Conservation (phyloP, 2,329 filamentous ascomycete genomes). For the Pseudogymnoascus sp. region DNA sequence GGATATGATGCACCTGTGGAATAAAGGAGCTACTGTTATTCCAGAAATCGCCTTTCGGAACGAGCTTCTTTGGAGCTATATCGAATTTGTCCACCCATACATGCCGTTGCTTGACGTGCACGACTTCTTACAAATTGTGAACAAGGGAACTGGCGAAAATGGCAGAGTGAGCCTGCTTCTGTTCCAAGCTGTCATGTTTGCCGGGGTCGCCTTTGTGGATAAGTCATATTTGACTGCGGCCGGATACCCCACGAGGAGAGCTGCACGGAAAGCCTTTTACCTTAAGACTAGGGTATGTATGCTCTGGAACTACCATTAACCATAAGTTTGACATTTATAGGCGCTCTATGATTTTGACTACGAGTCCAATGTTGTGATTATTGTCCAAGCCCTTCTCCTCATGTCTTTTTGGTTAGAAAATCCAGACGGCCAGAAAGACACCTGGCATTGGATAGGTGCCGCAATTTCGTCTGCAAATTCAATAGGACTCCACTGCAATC, state of each 20-base stretch:
- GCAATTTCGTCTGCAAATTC: constrained; percentile 85
- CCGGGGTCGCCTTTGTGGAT: constrained; percentile 77
- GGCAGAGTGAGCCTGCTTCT: constrained; percentile 74
- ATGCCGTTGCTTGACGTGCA: constrained; percentile 75
- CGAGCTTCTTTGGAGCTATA: constrained; percentile 71
- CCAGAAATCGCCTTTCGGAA: constrained; percentile 65
- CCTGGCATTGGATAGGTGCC: constrained; percentile 96
- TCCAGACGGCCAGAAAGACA: constrained; percentile 90
- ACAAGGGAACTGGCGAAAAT: constrained; percentile 58
- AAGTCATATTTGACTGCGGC: constrained; percentile 67
- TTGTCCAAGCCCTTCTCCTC: constrained; percentile 78
- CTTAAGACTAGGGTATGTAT: constrained; percentile 57
- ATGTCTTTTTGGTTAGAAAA: constrained; percentile 97
- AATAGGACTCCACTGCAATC: constrained; percentile 83
- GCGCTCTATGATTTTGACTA: constrained; percentile 90
- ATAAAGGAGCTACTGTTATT: constrained; percentile 75
- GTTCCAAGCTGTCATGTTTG: constrained; percentile 91
- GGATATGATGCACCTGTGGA: constrained; percentile 57
- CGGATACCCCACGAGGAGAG: constrained; percentile 69
- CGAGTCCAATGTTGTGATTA: constrained; percentile 75
- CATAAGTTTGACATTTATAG: constrained; percentile 25
- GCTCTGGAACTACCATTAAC: neutral
- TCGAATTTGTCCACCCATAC: constrained; percentile 84
- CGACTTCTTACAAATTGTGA: constrained; percentile 52
- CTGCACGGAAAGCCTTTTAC: constrained; percentile 78